These are phyloP conservation scores for Evansstolkia leycettana DNA, from an alignment of 495 filamentous ascomycete genomes.

Conservation along the genomic window DNA sequence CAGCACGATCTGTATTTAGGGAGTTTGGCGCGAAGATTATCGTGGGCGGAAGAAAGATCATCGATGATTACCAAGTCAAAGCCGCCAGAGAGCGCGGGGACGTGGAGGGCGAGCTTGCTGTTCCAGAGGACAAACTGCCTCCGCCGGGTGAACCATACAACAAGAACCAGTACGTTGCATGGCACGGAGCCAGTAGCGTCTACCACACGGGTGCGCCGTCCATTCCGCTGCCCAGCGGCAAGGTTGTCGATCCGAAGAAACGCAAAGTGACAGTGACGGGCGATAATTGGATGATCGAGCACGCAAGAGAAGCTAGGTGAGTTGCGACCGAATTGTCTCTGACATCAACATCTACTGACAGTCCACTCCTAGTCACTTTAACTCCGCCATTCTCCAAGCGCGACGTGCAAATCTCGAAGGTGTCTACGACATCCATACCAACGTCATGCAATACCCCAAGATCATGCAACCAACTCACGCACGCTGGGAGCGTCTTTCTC, in stretches of 20 bases:
- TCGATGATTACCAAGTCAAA: constrained; percentile 81
- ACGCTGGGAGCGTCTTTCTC: constrained; percentile 56
- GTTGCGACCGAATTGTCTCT: constrained; percentile 12
- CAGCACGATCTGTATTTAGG: constrained; percentile 88
- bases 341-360: constrained; percentile 13
- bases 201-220: constrained; percentile 77
- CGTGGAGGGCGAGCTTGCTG: constrained; percentile 81
- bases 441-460: constrained; percentile 72
- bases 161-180: constrained; percentile 92
- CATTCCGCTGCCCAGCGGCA: constrained; percentile 63
- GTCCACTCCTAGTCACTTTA: constrained; percentile 56
- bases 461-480: constrained; percentile 86
- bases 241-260: constrained; percentile 61
- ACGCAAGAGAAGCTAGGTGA: constrained; percentile 80
- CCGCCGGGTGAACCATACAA: constrained; percentile 68
- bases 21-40: constrained; percentile 93
- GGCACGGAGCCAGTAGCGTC: constrained; percentile 91
- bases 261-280: constrained; percentile 80
- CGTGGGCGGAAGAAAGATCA: constrained; percentile 72
- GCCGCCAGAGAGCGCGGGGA: constrained; percentile 68
- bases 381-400: constrained; percentile 48
- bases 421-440: constrained; percentile 88
- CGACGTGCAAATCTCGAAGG: constrained; percentile 61
- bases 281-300: constrained; percentile 95
- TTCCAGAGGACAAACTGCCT: constrained; percentile 69